Percentiles rank a stretch among this genome's conserved stretches.
Evolutionary conservation across 768 basidiomycete genomes (phyloP).

Genomic region (Ramaria sp.): DNA sequence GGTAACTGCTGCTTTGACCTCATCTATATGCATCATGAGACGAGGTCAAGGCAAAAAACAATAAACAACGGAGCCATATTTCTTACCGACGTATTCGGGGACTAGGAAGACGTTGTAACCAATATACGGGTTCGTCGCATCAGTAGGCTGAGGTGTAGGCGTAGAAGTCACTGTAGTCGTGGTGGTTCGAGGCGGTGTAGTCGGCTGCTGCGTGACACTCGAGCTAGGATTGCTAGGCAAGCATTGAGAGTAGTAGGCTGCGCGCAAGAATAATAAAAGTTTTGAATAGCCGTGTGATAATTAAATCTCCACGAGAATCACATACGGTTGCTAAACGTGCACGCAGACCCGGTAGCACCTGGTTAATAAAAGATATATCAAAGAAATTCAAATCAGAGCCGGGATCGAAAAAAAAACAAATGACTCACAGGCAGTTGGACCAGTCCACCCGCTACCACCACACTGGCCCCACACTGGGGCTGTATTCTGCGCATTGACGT

Average conservation of each 20-base stretch:
- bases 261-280: background rate
- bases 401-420: background rate
- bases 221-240: constrained; percentile 11
- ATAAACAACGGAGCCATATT: background rate
- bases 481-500: constrained; percentile 29
- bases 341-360: constrained; percentile 12
- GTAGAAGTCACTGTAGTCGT: constrained; percentile 12
- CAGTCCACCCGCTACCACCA: constrained; percentile 38
- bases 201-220: constrained; percentile 13
- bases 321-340: constrained; percentile 10
- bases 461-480: constrained; percentile 38
- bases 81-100: background rate
- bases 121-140: constrained; percentile 40
- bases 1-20: constrained; percentile 5
- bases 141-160: constrained; percentile 20
- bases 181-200: constrained; percentile 8
- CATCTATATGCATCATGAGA: background rate
- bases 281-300: too few species aligned
- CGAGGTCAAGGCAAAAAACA: background rate
- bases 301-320: background rate
- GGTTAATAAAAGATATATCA: background rate
- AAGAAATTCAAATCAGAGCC: background rate
- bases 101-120: constrained; percentile 30
- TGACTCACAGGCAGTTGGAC: constrained; percentile 23
- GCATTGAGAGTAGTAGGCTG: constrained; percentile 13